A percentile compares a stretch with the other conserved stretches of the same genome.
Conservation (phyloP, 306 rosid species). For the Prunus mongolica region DNA sequence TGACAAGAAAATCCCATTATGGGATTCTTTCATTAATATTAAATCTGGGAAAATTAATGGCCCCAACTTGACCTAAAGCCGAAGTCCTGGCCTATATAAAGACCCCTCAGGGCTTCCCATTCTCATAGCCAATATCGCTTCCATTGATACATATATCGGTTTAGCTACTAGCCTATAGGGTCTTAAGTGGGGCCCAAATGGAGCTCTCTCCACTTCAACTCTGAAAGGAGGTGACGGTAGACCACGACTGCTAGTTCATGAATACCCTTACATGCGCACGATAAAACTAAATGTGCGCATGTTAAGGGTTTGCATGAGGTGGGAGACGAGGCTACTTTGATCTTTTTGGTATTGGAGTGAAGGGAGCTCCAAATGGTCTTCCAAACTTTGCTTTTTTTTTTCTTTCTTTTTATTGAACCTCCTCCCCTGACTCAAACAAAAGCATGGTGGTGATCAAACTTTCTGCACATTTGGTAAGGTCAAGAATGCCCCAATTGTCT, state of each 20-base stretch:
- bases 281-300: neutral
- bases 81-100: conserved; percentile 23
- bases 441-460: neutral
- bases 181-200: conserved; percentile 13
- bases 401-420: neutral
- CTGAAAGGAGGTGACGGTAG: conserved; percentile 53
- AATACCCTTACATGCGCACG: conserved; percentile 33
- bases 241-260: conserved; percentile 70
- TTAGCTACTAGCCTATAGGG: neutral
- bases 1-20: conserved; percentile 7
- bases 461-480: neutral
- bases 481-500: neutral
- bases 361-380: conserved; percentile 45
- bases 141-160: neutral
- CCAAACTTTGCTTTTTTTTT: neutral
- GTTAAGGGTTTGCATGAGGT: conserved; percentile 58
- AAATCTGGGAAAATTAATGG: neutral
- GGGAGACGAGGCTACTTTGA: conserved; percentile 51
- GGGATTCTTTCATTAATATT: neutral
- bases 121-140: neutral
- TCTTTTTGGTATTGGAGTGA: conserved; percentile 73
- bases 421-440: neutral
- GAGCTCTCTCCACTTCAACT: conserved; percentile 55
- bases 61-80: conserved; percentile 1
- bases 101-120: neutral